Evolutionary conservation across 371 early-diverging fungal species (phyloP), one percentile per base, ranked within the genome.

Genomic region (Thermomucor indicae-seudaticae): DNA sequence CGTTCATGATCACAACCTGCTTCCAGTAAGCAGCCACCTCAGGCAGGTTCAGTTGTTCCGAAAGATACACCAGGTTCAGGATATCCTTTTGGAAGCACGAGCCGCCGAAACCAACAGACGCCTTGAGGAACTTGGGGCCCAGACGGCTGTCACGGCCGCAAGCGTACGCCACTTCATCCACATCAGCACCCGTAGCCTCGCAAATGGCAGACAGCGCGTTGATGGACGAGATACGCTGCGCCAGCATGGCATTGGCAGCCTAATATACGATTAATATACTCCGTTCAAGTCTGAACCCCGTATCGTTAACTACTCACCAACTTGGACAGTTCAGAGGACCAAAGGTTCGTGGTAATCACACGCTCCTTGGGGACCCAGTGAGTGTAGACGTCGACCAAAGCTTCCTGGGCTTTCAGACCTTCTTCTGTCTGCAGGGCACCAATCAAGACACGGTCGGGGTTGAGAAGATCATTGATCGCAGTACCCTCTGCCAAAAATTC

Each of bases 401-500:
- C 80, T 17, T 79, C 24, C 67, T 92, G 92, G 20, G 97, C 95
- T 43, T 73, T 77, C 35, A 81, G 49, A 32, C 93, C 91, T 51
- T 84, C 85, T 30, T 75, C 70, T 14, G 90, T 92, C 55, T 84
- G 85, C 55, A 90, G 75, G 45, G 86, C 83, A 62, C 97, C 97
- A 59, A 96, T 94, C 57, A 96, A 75, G 32, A 95, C 92, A 57
- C 97, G 90, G 70, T 95, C 97, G 28, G 97, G 97, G 54, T 82
- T 62, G 51, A 90, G 57, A 53, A 96, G 78, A 66, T 96, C 94
- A 22, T 57, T 61, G 57, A 95, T 84, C 35, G 95, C 95, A 28
- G 95, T 93, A 46, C 95, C 97, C 67, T 96, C 97, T 50, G 94
- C 93, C 65, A 96, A 82, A 72, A 96, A 96, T 73, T 96, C 97